phyloP scores from a whole-genome alignment of 2,329 filamentous ascomycete genomes.

The Pestalotiopsis sp. region DNA sequence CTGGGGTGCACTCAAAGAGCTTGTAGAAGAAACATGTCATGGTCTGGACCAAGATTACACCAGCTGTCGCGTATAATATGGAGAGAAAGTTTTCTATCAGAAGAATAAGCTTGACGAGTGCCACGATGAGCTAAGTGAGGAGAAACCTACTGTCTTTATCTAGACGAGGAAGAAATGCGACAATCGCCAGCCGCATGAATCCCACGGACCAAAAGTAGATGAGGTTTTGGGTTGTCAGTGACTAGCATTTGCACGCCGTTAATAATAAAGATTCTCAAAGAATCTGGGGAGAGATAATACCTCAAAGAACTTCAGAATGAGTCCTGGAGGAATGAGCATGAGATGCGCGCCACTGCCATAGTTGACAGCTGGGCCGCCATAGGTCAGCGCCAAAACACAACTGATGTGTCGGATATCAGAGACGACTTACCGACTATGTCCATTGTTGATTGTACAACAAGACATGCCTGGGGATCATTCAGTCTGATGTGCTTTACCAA shows the following conservation, averaged over 20 bases:
- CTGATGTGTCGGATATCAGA: background rate
- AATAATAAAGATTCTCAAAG: background rate
- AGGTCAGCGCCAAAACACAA: background rate
- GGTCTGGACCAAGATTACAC: conserved; percentile 16
- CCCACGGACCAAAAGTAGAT: conserved; percentile 34
- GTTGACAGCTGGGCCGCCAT: background rate
- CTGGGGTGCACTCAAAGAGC: conserved; percentile 16
- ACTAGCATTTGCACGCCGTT: conserved; percentile 12
- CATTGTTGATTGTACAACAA: background rate
- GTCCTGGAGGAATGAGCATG: background rate
- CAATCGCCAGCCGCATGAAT: conserved; percentile 34
- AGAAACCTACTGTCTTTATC: conserved; percentile 33
- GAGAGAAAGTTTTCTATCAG: conserved; percentile 1
- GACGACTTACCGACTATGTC: background rate
- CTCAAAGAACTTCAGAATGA: conserved; percentile 14
- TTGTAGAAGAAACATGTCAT: conserved; percentile 17
- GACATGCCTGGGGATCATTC: background rate
- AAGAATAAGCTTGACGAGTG: background rate
- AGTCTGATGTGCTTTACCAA: background rate
- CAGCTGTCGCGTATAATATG: conserved; percentile 9
- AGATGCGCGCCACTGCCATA: conserved; percentile 2
- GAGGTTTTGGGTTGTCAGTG: conserved; percentile 21
- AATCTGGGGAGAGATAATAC: conserved; percentile 12
- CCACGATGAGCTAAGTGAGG: background rate
- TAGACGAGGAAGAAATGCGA: conserved; percentile 36